Conservation (phyloP, 768 basidiomycete genomes). For the Phaffia australis region DNA sequence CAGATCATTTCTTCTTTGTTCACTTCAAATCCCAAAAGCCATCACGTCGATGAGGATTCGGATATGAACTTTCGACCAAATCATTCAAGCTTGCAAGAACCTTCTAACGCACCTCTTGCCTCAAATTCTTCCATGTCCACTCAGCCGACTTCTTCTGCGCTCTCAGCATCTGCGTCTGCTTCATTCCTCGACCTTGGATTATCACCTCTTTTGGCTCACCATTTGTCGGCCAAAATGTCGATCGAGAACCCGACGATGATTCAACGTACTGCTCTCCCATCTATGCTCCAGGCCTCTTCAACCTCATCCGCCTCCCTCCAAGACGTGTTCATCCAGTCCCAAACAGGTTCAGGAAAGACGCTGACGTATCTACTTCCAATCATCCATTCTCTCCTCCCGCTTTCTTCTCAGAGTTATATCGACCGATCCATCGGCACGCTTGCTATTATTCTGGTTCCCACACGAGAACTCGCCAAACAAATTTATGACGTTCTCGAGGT, state of each 20-base stretch:
- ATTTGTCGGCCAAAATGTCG: slow-evolving; percentile 66
- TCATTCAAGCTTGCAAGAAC: background rate
- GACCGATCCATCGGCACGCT: slow-evolving; percentile 90
- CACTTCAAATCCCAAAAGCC: slow-evolving; percentile 51
- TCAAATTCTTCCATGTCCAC: slow-evolving; percentile 31
- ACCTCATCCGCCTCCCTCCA: slow-evolving; percentile 31
- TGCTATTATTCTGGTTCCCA: slow-evolving; percentile 87
- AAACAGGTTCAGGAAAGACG: slow-evolving; percentile 73
- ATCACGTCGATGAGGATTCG: too few species aligned
- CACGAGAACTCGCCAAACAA: slow-evolving; percentile 90
- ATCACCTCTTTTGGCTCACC: slow-evolving; percentile 63
- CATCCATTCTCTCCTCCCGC: slow-evolving; percentile 81
- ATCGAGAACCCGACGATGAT: slow-evolving; percentile 82
- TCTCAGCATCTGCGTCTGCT: slow-evolving; percentile 31
- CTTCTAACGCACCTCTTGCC: slow-evolving; percentile 40
- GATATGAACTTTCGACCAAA: background rate
- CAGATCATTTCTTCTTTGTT: slow-evolving; percentile 77
- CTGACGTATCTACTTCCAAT: slow-evolving; percentile 87
- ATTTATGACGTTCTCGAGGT: slow-evolving; percentile 88
- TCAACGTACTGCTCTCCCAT: slow-evolving; percentile 58
- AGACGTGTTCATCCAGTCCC: slow-evolving; percentile 87
- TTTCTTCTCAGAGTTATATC: slow-evolving; percentile 81
- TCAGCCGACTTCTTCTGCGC: background rate
- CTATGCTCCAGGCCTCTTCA: slow-evolving; percentile 44
- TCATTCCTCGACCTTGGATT: slow-evolving; percentile 75